Conservation (phyloP, 176 grass and related monocot genomes). For the Ananas comosus region DNA sequence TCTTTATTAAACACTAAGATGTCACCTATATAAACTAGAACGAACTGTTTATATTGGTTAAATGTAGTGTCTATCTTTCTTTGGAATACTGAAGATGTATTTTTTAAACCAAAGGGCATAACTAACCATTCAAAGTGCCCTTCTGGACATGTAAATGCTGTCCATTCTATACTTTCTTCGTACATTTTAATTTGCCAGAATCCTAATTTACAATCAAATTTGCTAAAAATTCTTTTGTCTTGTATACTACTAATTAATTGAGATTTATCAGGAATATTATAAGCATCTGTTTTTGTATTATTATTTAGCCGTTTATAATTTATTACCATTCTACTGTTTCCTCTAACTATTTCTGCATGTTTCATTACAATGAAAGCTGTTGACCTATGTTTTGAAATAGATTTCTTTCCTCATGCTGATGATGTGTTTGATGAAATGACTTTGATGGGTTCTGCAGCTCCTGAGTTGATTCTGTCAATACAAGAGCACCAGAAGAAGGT, state of each 20-base stretch:
- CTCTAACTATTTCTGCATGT: too few relatives aligned
- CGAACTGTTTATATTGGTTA: too few relatives aligned
- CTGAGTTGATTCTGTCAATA: constrained; percentile 45
- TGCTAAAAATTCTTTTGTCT: not conserved
- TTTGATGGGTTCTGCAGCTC: constrained; percentile 14
- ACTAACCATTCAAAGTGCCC: constrained; percentile 13
- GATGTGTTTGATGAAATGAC: not conserved
- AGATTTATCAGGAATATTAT: not conserved
- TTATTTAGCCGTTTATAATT: not conserved
- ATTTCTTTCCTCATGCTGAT: not conserved
- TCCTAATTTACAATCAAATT: constrained; percentile 3
- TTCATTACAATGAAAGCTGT: too few relatives aligned
- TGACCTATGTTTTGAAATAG: too few relatives aligned
- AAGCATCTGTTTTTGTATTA: not conserved
- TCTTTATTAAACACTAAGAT: not conserved
- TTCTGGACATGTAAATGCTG: not conserved
- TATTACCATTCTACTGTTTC: not conserved
- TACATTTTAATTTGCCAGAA: constrained; percentile 2
- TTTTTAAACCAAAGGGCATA: constrained; percentile 8
- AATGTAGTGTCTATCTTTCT: constrained; percentile 1
- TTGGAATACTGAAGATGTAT: constrained; percentile 8
- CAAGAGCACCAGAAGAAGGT: constrained; percentile 49
- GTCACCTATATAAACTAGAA: too few relatives aligned
- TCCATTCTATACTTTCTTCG: not conserved
- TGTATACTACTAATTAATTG: not conserved